These are phyloP conservation scores for Asterochloris erici DNA, from an alignment of 139 green algal genomes.

Conservation along the genomic window DNA sequence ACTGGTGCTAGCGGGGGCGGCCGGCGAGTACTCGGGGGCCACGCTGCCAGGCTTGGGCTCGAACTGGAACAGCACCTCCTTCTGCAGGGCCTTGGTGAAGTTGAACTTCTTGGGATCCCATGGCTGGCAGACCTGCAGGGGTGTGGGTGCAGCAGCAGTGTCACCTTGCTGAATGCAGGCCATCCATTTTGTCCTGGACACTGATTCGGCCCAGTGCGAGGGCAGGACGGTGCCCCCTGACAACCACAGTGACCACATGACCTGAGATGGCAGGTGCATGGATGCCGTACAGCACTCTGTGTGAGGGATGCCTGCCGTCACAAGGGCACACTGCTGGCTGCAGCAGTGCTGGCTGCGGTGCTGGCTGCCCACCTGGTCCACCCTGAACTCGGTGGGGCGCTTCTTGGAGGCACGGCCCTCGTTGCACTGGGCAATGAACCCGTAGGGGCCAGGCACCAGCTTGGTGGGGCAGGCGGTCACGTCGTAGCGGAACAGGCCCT, in stretches of 20 bases:
- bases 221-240: background rate
- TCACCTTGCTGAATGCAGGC: too few relatives aligned
- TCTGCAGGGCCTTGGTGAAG: constrained; percentile 91
- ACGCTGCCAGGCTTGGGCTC: constrained; percentile 26
- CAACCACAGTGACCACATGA: background rate
- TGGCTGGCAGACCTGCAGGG: constrained; percentile 61
- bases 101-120: constrained; percentile 98
- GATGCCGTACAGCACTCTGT: background rate
- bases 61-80: constrained; percentile 94
- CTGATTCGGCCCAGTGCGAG: too few relatives aligned
- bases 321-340: background rate
- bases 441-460: constrained; percentile 71
- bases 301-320: too few relatives aligned
- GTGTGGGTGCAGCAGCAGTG: too few relatives aligned
- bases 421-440: constrained; percentile 95
- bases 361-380: constrained; percentile 70
- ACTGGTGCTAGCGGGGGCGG: constrained; percentile 21
- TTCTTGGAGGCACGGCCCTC: constrained; percentile 95
- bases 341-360: background rate
- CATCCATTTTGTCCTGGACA: too few relatives aligned
- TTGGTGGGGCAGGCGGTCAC: constrained; percentile 87
- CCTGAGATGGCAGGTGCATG: background rate
- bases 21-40: constrained; percentile 10
- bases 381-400: constrained; percentile 92
- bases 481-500: constrained; percentile 89